These are phyloP conservation scores for Cytospora piceicola DNA, from an alignment of 2,329 filamentous ascomycete genomes.

Conservation along the genomic window DNA sequence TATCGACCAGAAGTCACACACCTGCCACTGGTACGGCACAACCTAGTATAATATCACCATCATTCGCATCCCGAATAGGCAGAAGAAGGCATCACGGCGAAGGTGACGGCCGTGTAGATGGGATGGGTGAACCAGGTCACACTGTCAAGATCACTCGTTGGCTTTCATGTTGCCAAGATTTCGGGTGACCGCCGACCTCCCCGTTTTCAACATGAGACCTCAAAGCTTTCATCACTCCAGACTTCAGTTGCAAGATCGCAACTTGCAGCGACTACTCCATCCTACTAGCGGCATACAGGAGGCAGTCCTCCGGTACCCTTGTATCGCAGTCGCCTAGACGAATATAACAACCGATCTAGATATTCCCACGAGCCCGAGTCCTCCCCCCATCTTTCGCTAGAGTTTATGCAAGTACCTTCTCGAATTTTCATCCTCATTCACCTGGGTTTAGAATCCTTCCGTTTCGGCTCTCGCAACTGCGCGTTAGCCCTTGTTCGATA, in stretches of 20 bases:
- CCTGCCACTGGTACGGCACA: conserved; percentile 58
- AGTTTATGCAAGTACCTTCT: conserved; percentile 66
- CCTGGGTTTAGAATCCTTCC: conserved; percentile 65
- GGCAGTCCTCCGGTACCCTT: conserved; percentile 75
- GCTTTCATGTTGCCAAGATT: background rate
- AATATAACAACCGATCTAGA: conserved; percentile 84
- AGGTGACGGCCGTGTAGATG: conserved; percentile 73
- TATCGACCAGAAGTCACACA: conserved; percentile 62
- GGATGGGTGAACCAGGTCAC: conserved; percentile 80
- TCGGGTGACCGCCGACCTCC: conserved; percentile 32
- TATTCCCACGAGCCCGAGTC: conserved; percentile 84
- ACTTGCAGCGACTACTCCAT: conserved; percentile 73
- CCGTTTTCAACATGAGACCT: conserved; percentile 73
- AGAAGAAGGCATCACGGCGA: conserved; percentile 72
- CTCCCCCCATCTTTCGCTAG: conserved; percentile 66
- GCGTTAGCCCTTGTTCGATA: conserved; percentile 73
- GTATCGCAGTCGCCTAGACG: conserved; percentile 79
- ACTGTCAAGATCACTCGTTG: conserved; percentile 28
- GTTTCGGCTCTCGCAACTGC: conserved; percentile 60
- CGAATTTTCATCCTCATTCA: conserved; percentile 70
- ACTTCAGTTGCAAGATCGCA: conserved; percentile 72
- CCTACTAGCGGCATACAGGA: conserved; percentile 75
- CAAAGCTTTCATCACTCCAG: conserved; percentile 77
- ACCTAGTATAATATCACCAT: conserved; percentile 54
- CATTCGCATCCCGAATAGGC: conserved; percentile 47